These are phyloP conservation scores for Inonotus obliquus DNA, from an alignment of 1,284 basidiomycete genomes.

Conservation along the genomic window DNA sequence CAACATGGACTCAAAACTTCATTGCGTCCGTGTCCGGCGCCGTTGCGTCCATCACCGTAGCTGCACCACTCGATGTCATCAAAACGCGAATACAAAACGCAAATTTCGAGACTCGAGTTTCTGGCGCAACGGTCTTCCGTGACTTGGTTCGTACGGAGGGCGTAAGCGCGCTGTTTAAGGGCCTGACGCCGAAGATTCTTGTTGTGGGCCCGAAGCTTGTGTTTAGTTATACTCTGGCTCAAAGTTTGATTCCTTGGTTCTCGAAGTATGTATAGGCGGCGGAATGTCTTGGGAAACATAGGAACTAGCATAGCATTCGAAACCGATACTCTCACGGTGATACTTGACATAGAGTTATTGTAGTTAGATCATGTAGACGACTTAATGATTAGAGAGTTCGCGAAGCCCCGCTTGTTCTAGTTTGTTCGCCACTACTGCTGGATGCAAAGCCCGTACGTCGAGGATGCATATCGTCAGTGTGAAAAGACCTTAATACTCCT, in stretches of 20 bases:
- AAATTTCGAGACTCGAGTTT: slow-evolving; percentile 92
- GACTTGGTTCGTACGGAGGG: slow-evolving; percentile 92
- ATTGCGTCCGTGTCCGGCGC: slow-evolving; percentile 92
- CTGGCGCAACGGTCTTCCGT: slow-evolving; percentile 81
- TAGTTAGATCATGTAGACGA: not conserved
- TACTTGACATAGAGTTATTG: not conserved
- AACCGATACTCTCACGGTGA: not conserved
- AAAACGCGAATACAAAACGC: slow-evolving; percentile 98
- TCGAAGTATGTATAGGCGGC: slow-evolving; percentile 70
- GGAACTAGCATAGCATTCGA: not conserved
- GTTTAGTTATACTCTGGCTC: slow-evolving; percentile 96
- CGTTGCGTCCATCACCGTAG: slow-evolving; percentile 92
- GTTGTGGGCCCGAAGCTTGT: slow-evolving; percentile 98
- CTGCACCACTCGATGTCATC: slow-evolving; percentile 93
- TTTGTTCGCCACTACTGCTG: not conserved
- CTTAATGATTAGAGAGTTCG: not conserved
- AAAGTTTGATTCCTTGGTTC: slow-evolving; percentile 93
- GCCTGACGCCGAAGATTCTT: slow-evolving; percentile 92
- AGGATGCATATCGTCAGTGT: too few species aligned
- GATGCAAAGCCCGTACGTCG: too few species aligned
- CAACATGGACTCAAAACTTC: slow-evolving; percentile 96
- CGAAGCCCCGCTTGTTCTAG: not conserved
- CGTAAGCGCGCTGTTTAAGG: slow-evolving; percentile 89
- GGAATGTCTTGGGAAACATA: not conserved
- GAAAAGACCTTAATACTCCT: too few species aligned